Percentiles rank a stretch among this genome's conserved stretches.
phyloP scores from a whole-genome alignment of 176 grass and related monocot genomes.

The Elaeis guineensis region DNA sequence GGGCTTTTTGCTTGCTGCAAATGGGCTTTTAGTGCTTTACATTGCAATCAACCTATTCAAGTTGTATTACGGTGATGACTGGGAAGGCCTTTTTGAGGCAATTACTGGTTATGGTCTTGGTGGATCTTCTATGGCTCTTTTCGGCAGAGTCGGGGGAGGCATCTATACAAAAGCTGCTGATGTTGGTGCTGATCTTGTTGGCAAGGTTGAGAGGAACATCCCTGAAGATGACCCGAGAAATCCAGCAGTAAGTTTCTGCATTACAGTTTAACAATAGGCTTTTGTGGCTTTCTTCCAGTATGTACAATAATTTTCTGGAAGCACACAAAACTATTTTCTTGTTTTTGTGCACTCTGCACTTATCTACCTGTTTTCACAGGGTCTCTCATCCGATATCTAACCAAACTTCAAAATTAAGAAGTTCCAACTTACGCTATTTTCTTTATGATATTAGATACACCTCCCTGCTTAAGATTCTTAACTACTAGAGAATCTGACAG shows the following conservation, averaged over 20 bases:
- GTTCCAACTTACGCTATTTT: too few species aligned
- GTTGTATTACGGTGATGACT: conserved; percentile 45
- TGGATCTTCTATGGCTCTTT: conserved; percentile 48
- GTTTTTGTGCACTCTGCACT: too few species aligned
- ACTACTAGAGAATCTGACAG: conserved; percentile 5
- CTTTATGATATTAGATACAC: too few species aligned
- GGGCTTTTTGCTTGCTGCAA: conserved; percentile 41
- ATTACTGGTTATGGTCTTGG: conserved; percentile 51
- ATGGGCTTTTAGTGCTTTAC: conserved; percentile 41
- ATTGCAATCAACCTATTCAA: conserved; percentile 33
- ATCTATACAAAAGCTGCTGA: conserved; percentile 52
- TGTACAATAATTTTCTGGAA: too few species aligned
- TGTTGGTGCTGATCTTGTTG: conserved; percentile 43
- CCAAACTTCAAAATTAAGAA: too few species aligned
- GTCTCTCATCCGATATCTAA: too few species aligned
- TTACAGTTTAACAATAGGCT: not conserved
- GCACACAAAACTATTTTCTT: too few species aligned
- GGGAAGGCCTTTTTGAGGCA: conserved; percentile 50
- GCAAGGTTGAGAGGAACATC: conserved; percentile 54
- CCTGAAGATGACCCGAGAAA: conserved; percentile 58
- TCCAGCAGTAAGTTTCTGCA: conserved; percentile 31
- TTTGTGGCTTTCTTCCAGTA: not conserved
- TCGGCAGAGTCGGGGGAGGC: conserved; percentile 46
- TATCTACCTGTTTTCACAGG: too few species aligned
- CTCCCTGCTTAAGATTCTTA: too few species aligned